A percentile compares a stretch with the other conserved stretches of the same genome.
phyloP scores from a whole-genome alignment of 1,284 basidiomycete species.

The Ceraceosorus guamensis region DNA sequence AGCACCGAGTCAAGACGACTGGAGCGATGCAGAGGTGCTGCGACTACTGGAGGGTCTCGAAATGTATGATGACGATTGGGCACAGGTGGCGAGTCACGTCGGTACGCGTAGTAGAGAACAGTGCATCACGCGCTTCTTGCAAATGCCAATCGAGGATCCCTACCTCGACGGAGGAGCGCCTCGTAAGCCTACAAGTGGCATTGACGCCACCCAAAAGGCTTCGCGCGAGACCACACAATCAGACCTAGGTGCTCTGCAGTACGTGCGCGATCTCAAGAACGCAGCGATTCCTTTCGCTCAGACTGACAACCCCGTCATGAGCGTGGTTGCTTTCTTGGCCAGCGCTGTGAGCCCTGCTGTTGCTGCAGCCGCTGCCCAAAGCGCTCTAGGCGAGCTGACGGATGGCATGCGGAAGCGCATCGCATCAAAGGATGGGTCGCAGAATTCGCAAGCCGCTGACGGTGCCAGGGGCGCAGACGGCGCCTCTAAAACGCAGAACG shows the following conservation, averaged over 20 bases:
- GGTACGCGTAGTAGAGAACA: constrained; percentile 83
- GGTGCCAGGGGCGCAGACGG: constrained; percentile 1
- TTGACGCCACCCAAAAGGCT: too few relatives aligned
- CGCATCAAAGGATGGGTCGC: not conserved
- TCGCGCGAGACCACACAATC: constrained; percentile 20
- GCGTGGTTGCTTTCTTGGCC: constrained; percentile 91
- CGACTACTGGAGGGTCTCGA: constrained; percentile 87
- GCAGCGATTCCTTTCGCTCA: constrained; percentile 69
- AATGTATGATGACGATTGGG: constrained; percentile 98
- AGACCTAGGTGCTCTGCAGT: constrained; percentile 69
- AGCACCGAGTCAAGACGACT: constrained; percentile 59
- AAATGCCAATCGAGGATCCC: constrained; percentile 91
- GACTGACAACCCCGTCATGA: constrained; percentile 96
- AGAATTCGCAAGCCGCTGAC: constrained; percentile 2
- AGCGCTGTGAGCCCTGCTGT: constrained; percentile 83
- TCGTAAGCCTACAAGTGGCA: not conserved
- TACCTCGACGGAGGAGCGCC: constrained; percentile 57
- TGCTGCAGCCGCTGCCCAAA: constrained; percentile 86
- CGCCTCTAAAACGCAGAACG: not conserved
- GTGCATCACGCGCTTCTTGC: constrained; percentile 90
- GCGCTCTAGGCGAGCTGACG: constrained; percentile 61
- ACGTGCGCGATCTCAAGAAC: constrained; percentile 47
- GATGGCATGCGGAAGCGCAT: constrained; percentile 31
- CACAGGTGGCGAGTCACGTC: constrained; percentile 81
- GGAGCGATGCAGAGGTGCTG: constrained; percentile 86